Conservation (phyloP, 306 rosid genomes). For the Vicia sativa region DNA sequence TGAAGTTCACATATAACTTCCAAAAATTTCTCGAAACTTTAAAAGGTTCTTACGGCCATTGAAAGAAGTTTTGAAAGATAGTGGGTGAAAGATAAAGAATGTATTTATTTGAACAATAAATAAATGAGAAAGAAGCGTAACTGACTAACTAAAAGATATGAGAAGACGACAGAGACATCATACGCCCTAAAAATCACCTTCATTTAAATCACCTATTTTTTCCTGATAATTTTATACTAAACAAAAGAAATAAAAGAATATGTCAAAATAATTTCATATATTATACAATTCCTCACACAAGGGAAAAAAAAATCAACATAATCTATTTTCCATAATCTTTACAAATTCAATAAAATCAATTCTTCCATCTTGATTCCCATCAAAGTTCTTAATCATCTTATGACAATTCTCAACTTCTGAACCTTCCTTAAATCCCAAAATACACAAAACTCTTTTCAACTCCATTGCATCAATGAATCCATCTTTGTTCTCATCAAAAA, state of each 20-base stretch:
- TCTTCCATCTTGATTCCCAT: conserved; percentile 66
- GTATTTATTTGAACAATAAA: too few species aligned
- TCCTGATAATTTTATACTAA: too few species aligned
- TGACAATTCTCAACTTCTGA: conserved; percentile 53
- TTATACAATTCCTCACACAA: conserved; percentile 3
- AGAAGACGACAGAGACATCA: too few species aligned
- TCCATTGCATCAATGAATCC: conserved; percentile 78
- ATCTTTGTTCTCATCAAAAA: conserved; percentile 79
- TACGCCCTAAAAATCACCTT: too few species aligned
- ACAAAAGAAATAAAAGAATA: not conserved
- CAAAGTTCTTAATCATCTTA: conserved; percentile 66
- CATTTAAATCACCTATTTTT: too few species aligned
- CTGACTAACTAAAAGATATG: too few species aligned
- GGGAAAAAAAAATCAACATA: conserved; percentile 46
- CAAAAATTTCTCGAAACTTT: too few species aligned
- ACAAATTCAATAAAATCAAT: conserved; percentile 80
- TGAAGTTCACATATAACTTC: too few species aligned
- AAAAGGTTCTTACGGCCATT: too few species aligned
- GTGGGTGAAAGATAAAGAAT: too few species aligned
- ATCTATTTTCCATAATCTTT: conserved; percentile 67
- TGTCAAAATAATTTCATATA: conserved; percentile 12
- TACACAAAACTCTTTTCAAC: conserved; percentile 62
- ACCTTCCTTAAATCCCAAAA: conserved; percentile 63
- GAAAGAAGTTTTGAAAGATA: too few species aligned
- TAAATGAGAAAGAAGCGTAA: too few species aligned